Evolutionary conservation across 2,329 filamentous ascomycete species (phyloP), one percentile per base, ranked within the genome.

Genomic region (Trichoderma simmonsii): DNA sequence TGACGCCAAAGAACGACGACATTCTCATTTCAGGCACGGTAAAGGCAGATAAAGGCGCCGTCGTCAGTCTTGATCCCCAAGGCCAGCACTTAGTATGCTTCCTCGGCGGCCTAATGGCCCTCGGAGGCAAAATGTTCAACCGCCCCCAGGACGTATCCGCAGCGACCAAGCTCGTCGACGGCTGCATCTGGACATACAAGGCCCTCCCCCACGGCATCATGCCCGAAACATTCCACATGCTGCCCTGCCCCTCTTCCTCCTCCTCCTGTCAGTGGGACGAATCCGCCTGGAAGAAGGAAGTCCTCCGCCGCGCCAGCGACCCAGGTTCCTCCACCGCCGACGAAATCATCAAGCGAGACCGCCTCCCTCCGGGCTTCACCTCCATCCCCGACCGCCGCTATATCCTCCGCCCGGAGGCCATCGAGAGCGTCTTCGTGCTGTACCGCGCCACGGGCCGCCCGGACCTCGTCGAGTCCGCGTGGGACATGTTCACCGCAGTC

Each of bases 21-120:
- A 89, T 94, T 3, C 85, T 94, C 2, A 85, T 93, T 18, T 84
- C 88, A 0, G 90, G 86, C 14, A 83, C 88, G 0, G 90, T 85
- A 9, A 79, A 80, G 9, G 73, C 79, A 5, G 73, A 71, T 7
- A 62, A 76, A 24, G 86, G 85, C 83, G 82, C 84, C 62, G 82
- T 81, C 14, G 82, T 81, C 14, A 81, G 86, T 11, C 85, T 88
- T 56, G 79, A 81, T 12, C 75, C 81, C 3, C 77, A 81, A 59
- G 78, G 77, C 5, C 87, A 87, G 36, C 91, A 92, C 77, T 81
- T 91, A 0, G 85, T 85, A 1, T 92, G 91, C 79, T 93, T 91
- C 77, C 83, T 87, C 1, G 90, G 91, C 5, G 91, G 90, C 15
- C 89, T 91, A 83, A 86, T 91, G 39, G 90, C 85, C 1, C 85